Evolutionary conservation across 192 early-diverging fungal species (phyloP).

Genomic region (Podila horticola): DNA sequence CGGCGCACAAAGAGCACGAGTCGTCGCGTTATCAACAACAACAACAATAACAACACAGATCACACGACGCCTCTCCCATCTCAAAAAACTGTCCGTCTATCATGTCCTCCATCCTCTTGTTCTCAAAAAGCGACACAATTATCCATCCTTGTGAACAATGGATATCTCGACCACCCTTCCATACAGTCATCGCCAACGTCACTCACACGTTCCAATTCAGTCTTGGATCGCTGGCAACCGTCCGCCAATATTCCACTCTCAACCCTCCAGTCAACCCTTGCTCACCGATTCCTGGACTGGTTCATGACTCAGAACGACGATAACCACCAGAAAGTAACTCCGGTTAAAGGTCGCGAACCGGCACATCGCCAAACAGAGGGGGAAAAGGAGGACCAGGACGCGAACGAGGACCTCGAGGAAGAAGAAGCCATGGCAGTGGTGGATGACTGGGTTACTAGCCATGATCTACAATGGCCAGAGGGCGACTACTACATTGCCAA

Average conservation of each 20-base stretch:
- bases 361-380: neutral
- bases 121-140: conserved; percentile 1
- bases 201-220: neutral
- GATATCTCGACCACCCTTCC: neutral
- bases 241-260: conserved; percentile 35
- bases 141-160: neutral
- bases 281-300: conserved; percentile 29
- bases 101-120: neutral
- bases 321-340: neutral
- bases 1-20: neutral
- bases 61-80: conserved; percentile 7
- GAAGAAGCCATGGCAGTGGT: neutral
- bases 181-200: neutral
- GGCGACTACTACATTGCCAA: conserved; percentile 48
- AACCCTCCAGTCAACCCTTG: conserved; percentile 27
- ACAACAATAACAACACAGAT: conserved; percentile 2
- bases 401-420: neutral
- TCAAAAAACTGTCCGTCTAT: neutral
- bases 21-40: conserved; percentile 1
- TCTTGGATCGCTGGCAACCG: conserved; percentile 18
- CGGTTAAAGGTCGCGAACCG: neutral
- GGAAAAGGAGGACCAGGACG: neutral
- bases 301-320: conserved; percentile 15
- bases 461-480: conserved; percentile 39
- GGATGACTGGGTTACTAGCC: conserved; percentile 26